A percentile compares a stretch with the other conserved stretches of the same genome.
phyloP scores from a whole-genome alignment of 495 filamentous ascomycete species.

The Trichoderma orchidacearum region DNA sequence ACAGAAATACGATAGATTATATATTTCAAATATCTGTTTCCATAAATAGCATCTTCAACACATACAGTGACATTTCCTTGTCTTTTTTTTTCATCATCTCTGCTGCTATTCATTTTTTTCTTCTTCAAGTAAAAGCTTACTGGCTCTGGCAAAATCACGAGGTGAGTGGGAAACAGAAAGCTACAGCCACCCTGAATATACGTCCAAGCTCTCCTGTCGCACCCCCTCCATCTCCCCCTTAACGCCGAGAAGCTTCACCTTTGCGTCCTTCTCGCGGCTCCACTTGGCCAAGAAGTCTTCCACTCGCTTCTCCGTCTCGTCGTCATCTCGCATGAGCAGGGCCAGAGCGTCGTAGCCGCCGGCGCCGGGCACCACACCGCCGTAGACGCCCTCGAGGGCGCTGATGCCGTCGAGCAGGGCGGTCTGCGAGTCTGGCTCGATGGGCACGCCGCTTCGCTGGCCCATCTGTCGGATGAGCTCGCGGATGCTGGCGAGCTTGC shows the following conservation, averaged over 20 bases:
- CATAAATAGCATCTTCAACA: too few relatives aligned
- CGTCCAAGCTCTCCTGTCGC: slow-evolving; percentile 44
- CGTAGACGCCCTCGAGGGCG: slow-evolving; percentile 63
- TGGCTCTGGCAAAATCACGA: too few relatives aligned
- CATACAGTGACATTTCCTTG: too few relatives aligned
- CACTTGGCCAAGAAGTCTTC: slow-evolving; percentile 50
- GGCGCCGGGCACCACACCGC: slow-evolving; percentile 86
- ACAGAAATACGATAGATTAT: too few relatives aligned
- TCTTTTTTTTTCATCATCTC: too few relatives aligned
- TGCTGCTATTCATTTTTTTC: too few relatives aligned
- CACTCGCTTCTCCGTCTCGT: slow-evolving; percentile 48
- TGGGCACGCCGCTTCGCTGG: slow-evolving; percentile 57
- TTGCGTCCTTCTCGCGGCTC: slow-evolving; percentile 51
- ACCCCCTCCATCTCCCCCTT: slow-evolving; percentile 82
- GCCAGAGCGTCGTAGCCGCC: slow-evolving; percentile 90
- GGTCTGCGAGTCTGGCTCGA: slow-evolving; percentile 82
- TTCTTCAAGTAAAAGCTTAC: too few relatives aligned
- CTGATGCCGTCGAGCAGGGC: slow-evolving; percentile 64
- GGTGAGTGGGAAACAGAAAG: background rate
- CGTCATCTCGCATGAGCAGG: slow-evolving; percentile 63
- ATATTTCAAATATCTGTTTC: too few relatives aligned
- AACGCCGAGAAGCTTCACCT: slow-evolving; percentile 64
- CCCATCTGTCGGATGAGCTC: slow-evolving; percentile 64
- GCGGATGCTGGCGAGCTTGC: slow-evolving; percentile 26
- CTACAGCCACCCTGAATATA: slow-evolving; percentile 51